Evolutionary conservation across 163 green algal genomes (phyloP), one percentile per base, ranked within the genome.

Genomic region (Smithsoniella earleae): DNA sequence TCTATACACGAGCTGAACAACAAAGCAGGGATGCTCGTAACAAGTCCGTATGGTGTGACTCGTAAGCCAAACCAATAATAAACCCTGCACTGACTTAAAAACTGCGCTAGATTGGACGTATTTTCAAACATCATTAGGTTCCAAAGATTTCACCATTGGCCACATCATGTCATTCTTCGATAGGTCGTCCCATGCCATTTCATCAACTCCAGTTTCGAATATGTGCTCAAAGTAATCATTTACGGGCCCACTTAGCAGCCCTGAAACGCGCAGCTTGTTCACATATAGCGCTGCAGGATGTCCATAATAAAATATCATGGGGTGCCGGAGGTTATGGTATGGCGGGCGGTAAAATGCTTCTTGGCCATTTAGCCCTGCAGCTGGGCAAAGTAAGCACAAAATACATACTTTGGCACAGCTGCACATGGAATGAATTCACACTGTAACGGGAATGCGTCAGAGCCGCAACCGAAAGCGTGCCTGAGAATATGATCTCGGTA

Each of bases 231-330:
- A 85, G 66, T 84, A 80, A 30, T 73, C 55, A 79, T 93, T 81
- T 38, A 93, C 77, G 2, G 78, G 78, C 10, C 83, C 77, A 0
- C 80, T 74, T 62, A 91, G 77, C 31, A 91, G 74, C 2, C 87
- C 87, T 27, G 82, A 86, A 16, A 93, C 87, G 10, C 87, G 80
- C 58, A 91, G 76, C 77, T 93, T 93, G 82, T 93, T 93, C 3
- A 89, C 64, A 64, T 93, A 93, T 20, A 93, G 79, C 49, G 84
- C 83, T 2, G 87, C 87, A 27, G 82, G 79, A 77, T 92, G 86
- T 36, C 81, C 81, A 62, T 91, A 93, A 78, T 93, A 93, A 75
- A 93, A 93, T 62, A 93, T 87, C 80, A 91, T 89, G 63, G 87
- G 87, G 79, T 93, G 87, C 46, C 87, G 83, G 73, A 93, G 85